Conservation (phyloP, 192 early-diverging fungal genomes). For the Haplosporangium gracile region DNA sequence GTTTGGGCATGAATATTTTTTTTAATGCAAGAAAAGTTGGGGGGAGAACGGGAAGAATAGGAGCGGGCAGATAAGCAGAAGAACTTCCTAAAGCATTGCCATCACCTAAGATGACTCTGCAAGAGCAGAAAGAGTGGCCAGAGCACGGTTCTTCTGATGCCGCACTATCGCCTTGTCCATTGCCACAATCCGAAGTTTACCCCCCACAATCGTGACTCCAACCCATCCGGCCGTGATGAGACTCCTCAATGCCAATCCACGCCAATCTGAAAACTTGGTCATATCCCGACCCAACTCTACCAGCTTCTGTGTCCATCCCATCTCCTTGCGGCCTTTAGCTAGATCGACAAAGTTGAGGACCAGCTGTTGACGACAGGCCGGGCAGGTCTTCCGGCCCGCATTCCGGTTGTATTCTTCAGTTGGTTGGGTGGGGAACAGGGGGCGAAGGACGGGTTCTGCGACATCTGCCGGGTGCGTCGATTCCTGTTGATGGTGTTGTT, state of each 20-base stretch:
- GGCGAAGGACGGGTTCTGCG: conserved; percentile 39
- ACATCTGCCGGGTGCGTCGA: conserved; percentile 7
- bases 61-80: background rate
- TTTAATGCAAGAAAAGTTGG: background rate
- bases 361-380: conserved; percentile 48
- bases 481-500: conserved; percentile 5
- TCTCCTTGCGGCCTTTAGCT: conserved; percentile 39
- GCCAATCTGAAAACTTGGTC: conserved; percentile 54
- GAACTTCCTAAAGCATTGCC: background rate
- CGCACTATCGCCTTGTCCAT: conserved; percentile 48
- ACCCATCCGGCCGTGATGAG: conserved; percentile 53
- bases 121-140: conserved; percentile 28
- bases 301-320: conserved; percentile 41
- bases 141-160: conserved; percentile 42
- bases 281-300: conserved; percentile 33
- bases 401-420: conserved; percentile 27
- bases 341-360: conserved; percentile 52
- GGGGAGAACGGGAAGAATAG: background rate
- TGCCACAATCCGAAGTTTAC: conserved; percentile 46
- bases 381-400: conserved; percentile 49
- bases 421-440: conserved; percentile 36
- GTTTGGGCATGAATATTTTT: too few relatives aligned
- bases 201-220: conserved; percentile 48
- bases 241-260: conserved; percentile 36
- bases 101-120: background rate